A percentile compares a stretch with the other conserved stretches of the same genome.
These are phyloP conservation scores for Kwoniella heveanensis DNA, from an alignment of 768 basidiomycete genomes.

Conservation along the genomic window DNA sequence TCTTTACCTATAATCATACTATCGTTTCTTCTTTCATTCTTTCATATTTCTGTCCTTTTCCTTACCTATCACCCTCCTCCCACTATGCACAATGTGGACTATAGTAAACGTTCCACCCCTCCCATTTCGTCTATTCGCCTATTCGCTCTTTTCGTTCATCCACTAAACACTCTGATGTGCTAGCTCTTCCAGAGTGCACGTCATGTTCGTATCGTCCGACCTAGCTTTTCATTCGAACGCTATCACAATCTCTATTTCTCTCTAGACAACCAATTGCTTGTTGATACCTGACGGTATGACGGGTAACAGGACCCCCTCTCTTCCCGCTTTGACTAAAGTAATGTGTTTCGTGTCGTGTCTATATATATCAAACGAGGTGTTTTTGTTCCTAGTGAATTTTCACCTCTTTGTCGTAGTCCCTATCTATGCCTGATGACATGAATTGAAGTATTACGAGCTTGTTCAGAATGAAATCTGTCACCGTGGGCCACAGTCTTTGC, in stretches of 20 bases:
- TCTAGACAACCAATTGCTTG: background rate
- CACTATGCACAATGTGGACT: background rate
- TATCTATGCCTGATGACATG: background rate
- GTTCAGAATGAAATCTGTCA: background rate
- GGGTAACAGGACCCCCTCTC: too few relatives aligned
- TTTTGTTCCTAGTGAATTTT: background rate
- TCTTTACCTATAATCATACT: slow-evolving; percentile 11
- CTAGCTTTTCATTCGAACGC: slow-evolving; percentile 1
- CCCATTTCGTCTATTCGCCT: background rate
- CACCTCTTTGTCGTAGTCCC: background rate
- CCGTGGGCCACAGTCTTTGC: too few relatives aligned
- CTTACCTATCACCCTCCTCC: background rate
- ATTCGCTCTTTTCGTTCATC: background rate
- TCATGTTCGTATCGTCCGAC: background rate
- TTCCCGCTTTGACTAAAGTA: too few relatives aligned
- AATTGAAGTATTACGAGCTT: background rate
- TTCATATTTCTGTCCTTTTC: background rate
- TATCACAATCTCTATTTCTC: background rate
- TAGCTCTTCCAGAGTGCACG: background rate
- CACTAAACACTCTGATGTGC: too few relatives aligned
- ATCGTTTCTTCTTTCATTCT: background rate
- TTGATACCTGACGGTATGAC: background rate
- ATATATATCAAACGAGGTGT: background rate
- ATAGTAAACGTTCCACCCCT: background rate
- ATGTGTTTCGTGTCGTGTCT: background rate